These are phyloP conservation scores for Ogataea ganodermae DNA, from an alignment of 805 yeast genomes.

Conservation along the genomic window DNA sequence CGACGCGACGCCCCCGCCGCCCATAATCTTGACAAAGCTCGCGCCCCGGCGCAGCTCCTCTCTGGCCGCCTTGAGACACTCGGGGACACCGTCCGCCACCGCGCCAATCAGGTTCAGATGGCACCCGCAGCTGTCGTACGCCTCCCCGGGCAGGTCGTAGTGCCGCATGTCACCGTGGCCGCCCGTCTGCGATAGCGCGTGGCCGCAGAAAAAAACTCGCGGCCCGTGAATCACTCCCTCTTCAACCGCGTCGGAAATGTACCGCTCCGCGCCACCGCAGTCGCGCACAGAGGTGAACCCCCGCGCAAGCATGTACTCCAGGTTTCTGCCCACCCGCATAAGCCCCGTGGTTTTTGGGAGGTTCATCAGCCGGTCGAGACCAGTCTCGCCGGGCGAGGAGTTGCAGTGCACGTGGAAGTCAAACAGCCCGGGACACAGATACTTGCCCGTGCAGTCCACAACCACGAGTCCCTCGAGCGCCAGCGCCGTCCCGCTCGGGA, in stretches of 20 bases:
- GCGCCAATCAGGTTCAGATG: constrained; percentile 25
- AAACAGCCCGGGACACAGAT: constrained; percentile 31
- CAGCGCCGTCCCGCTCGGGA: constrained; percentile 1
- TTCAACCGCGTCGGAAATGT: constrained; percentile 27
- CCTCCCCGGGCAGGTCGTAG: constrained; percentile 26
- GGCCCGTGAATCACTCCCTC: constrained; percentile 33
- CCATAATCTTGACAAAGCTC: constrained; percentile 33
- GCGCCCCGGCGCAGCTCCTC: constrained; percentile 33
- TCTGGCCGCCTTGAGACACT: constrained; percentile 29
- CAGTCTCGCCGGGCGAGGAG: constrained; percentile 30
- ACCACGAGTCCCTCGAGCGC: constrained; percentile 8
- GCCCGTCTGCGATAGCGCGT: constrained; percentile 33
- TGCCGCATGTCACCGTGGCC: constrained; percentile 33
- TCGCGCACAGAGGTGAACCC: constrained; percentile 32
- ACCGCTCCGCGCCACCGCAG: constrained; percentile 30
- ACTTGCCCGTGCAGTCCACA: constrained; percentile 31
- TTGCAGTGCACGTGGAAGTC: constrained; percentile 32
- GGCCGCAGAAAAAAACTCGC: constrained; percentile 28
- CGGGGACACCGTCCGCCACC: constrained; percentile 32
- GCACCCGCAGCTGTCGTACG: constrained; percentile 29
- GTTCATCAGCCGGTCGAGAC: constrained; percentile 20
- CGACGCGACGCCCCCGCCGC: constrained; percentile 35
- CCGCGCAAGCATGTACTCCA: constrained; percentile 26
- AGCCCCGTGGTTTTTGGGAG: constrained; percentile 25
- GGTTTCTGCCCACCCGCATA: constrained; percentile 24